Evolutionary conservation across 176 grass and related monocot genomes (phyloP).

Genomic region (Zoysia japonica): DNA sequence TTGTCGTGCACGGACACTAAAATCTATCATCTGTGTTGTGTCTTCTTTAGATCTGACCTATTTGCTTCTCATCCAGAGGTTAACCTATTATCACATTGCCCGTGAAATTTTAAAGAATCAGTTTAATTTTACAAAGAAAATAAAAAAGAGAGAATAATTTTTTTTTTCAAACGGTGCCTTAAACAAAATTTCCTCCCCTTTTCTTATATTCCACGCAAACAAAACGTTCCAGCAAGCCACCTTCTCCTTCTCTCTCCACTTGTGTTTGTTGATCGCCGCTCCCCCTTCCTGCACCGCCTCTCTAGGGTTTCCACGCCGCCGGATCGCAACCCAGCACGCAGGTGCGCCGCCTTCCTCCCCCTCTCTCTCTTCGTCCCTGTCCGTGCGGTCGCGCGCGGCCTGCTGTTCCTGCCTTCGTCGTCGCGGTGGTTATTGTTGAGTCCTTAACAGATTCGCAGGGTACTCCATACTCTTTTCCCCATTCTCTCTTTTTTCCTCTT

Average conservation of each 20-base stretch:
- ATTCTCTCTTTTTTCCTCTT: too few relatives aligned
- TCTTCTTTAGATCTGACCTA: too few relatives aligned
- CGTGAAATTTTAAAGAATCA: too few relatives aligned
- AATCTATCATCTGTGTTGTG: too few relatives aligned
- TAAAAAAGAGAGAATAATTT: too few relatives aligned
- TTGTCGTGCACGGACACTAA: too few relatives aligned
- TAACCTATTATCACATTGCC: too few relatives aligned
- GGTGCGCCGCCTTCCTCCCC: not conserved
- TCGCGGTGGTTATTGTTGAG: not conserved
- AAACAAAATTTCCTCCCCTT: not conserved
- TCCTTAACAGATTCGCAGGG: constrained; percentile 25
- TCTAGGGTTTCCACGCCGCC: constrained; percentile 34
- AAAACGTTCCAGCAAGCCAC: not conserved
- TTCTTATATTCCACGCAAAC: not conserved
- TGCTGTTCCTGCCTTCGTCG: not conserved
- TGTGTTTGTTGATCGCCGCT: constrained; percentile 28
- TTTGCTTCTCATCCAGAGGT: too few relatives aligned
- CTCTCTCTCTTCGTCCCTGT: too few relatives aligned
- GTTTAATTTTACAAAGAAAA: too few relatives aligned
- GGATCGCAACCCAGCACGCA: not conserved
- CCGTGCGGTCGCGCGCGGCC: not conserved
- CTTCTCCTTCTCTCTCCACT: constrained; percentile 5
- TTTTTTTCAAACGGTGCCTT: not conserved
- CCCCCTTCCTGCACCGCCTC: not conserved
- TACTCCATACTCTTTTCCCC: too few relatives aligned